A percentile compares a stretch with the other conserved stretches of the same genome.
Evolutionary conservation across 768 basidiomycete species (phyloP).

Genomic region (Coprinellus micaceus): DNA sequence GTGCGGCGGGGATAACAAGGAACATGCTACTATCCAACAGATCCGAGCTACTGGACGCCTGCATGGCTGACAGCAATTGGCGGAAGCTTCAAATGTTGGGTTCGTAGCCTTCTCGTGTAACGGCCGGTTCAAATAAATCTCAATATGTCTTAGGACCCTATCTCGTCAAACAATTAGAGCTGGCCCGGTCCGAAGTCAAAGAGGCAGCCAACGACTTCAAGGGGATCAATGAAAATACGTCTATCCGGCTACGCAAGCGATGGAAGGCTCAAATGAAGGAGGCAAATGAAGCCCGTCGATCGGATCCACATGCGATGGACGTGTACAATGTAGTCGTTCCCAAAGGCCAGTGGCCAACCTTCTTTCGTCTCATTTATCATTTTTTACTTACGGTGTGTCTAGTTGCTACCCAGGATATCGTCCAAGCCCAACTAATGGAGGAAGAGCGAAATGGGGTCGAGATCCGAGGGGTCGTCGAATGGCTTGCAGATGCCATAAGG

Average conservation of each 20-base stretch:
- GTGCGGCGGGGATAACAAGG: slow-evolving; percentile 2
- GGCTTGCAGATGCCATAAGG: background rate
- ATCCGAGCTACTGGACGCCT: slow-evolving; percentile 20
- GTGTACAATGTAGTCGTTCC: background rate
- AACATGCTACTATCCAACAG: slow-evolving; percentile 11
- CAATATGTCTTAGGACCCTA: background rate
- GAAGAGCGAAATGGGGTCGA: background rate
- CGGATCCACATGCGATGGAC: background rate
- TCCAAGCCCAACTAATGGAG: background rate
- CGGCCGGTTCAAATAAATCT: background rate
- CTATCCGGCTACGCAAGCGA: background rate
- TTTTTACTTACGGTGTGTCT: too few relatives aligned
- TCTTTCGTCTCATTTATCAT: background rate
- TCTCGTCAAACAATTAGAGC: background rate
- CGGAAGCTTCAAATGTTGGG: slow-evolving; percentile 22
- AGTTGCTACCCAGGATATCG: background rate
- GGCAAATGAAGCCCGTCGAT: background rate
- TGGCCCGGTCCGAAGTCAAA: background rate
- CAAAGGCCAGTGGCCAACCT: background rate
- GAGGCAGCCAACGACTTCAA: background rate
- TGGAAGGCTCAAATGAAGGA: background rate
- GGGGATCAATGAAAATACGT: background rate
- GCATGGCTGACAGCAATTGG: slow-evolving; percentile 21
- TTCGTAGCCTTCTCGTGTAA: background rate
- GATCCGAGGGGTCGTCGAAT: background rate